Evolutionary conservation across 805 yeast genomes (phyloP).

Genomic region (Saturnispora quitensis): DNA sequence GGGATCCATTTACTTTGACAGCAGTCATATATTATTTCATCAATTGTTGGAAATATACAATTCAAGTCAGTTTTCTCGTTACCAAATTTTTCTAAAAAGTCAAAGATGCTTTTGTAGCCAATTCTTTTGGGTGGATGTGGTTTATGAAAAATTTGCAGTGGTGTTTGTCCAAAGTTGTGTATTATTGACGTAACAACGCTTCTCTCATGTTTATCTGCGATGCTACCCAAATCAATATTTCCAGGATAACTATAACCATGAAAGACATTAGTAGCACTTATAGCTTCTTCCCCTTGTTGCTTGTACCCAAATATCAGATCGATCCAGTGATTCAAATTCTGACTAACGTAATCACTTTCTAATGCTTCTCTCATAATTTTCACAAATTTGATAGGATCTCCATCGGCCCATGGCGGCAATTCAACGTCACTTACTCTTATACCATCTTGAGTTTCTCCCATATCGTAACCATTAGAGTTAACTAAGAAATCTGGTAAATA

Average conservation of each 20-base stretch:
- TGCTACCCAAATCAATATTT: slow-evolving; percentile 65
- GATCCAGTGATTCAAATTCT: slow-evolving; percentile 73
- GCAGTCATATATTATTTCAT: slow-evolving; percentile 23
- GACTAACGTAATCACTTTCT: slow-evolving; percentile 74
- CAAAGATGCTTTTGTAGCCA: slow-evolving; percentile 12
- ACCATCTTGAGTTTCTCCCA: slow-evolving; percentile 64
- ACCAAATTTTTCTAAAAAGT: slow-evolving; percentile 6
- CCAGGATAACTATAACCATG: slow-evolving; percentile 82
- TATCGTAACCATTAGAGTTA: slow-evolving; percentile 56
- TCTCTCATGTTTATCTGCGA: slow-evolving; percentile 64
- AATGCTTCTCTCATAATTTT: slow-evolving; percentile 72
- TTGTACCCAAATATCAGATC: slow-evolving; percentile 76
- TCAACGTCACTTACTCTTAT: slow-evolving; percentile 48
- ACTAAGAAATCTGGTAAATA: slow-evolving; percentile 70
- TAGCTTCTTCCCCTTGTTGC: slow-evolving; percentile 66
- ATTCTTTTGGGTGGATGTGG: slow-evolving; percentile 53
- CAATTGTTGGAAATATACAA: background rate
- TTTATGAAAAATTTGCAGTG: slow-evolving; percentile 56
- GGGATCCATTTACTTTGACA: slow-evolving; percentile 44
- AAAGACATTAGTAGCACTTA: slow-evolving; percentile 62
- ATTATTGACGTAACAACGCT: slow-evolving; percentile 75
- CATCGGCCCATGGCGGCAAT: slow-evolving; percentile 78
- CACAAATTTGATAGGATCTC: slow-evolving; percentile 66
- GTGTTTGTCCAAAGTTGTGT: slow-evolving; percentile 90
- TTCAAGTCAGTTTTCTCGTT: background rate